Evolutionary conservation across 1,284 basidiomycete species (phyloP), one percentile per base, ranked within the genome.

Genomic region (Cutaneotrichosporon dermatis): DNA sequence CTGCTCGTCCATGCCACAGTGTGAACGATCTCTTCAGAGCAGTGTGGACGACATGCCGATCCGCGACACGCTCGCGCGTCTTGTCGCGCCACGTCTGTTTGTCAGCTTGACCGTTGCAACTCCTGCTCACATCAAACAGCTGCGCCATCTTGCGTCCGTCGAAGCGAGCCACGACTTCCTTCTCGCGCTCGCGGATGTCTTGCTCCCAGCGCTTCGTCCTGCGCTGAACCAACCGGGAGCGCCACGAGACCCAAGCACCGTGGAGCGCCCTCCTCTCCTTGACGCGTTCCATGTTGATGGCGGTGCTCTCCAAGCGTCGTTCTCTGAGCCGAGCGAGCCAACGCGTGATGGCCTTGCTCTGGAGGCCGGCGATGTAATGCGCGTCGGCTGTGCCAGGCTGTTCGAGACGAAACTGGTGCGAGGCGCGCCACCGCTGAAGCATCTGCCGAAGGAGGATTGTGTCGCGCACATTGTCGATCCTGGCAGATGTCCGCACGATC

Each of bases 361-460:
- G 62, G 8, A 70, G 55, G 33, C 61, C 52, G 9, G 58, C 55
- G n/a, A 54, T 54, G 15, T 65, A 66, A 55, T 75, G 72, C 2
- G 52, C 45, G 43, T 74, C 71, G 1, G 75, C 75, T 0, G 70
- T 72, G n/a, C 61, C 66, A 1, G 72, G 69, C 10, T 69, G 58
- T 6, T 56, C 45, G 1, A 75, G 64, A 4, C 66, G 65, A 13
- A 55, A 55, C 8, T 66, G 64, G 43, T 66, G 59, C 0, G 59
- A 49, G 0, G 54, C 57, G 9, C 62, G 61, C 76, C 76, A 78
- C 44, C 66, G 67, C 6, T 54, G 46, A 2, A 78, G 65, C 1
- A 64, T 64, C 50, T 76, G 73, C 2, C 71, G 69, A 5, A 76
- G 66, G 10, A 76, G 66, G 6, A 78, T 63, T 12, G 65, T 68